phyloP scores from a whole-genome alignment of 768 basidiomycete species.

The Kondoa malvinella region DNA sequence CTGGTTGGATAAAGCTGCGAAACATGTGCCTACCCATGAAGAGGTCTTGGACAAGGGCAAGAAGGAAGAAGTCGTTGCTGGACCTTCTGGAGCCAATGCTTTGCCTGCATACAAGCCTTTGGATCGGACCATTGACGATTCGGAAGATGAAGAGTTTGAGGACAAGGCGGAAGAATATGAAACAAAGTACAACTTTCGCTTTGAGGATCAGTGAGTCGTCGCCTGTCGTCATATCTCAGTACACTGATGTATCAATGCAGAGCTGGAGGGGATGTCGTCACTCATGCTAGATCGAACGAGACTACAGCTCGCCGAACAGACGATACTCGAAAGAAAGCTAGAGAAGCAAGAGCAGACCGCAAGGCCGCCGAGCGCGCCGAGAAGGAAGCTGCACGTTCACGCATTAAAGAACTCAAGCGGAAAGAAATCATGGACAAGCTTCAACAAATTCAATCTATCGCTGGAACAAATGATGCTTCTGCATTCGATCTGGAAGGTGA shows the following conservation, averaged over 20 bases:
- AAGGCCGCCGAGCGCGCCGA: slow-evolving; percentile 60
- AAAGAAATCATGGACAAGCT: slow-evolving; percentile 61
- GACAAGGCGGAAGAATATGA: slow-evolving; percentile 80
- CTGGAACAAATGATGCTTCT: slow-evolving; percentile 40
- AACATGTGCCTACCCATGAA: slow-evolving; percentile 64
- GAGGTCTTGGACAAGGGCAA: slow-evolving; percentile 45
- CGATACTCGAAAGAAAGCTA: slow-evolving; percentile 71
- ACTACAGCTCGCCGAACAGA: slow-evolving; percentile 42
- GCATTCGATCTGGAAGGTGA: slow-evolving; percentile 75
- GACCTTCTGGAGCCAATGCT: slow-evolving; percentile 24
- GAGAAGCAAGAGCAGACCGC: slow-evolving; percentile 55
- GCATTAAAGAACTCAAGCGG: slow-evolving; percentile 67
- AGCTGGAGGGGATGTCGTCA: slow-evolving; percentile 46
- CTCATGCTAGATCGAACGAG: slow-evolving; percentile 53
- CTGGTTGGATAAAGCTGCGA: slow-evolving; percentile 58
- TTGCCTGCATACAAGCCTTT: slow-evolving; percentile 75
- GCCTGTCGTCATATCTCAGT: neutral
- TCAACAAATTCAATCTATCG: slow-evolving; percentile 53
- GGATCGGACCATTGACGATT: slow-evolving; percentile 55
- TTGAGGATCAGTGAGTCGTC: slow-evolving; percentile 71
- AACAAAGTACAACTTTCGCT: slow-evolving; percentile 92
- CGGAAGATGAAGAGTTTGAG: slow-evolving; percentile 47
- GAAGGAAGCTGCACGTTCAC: slow-evolving; percentile 61
- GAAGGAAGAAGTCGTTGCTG: neutral
- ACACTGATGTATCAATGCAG: slow-evolving; percentile 32